phyloP scores from a whole-genome alignment of 371 early-diverging fungal species.

The Mortierella sp. region DNA sequence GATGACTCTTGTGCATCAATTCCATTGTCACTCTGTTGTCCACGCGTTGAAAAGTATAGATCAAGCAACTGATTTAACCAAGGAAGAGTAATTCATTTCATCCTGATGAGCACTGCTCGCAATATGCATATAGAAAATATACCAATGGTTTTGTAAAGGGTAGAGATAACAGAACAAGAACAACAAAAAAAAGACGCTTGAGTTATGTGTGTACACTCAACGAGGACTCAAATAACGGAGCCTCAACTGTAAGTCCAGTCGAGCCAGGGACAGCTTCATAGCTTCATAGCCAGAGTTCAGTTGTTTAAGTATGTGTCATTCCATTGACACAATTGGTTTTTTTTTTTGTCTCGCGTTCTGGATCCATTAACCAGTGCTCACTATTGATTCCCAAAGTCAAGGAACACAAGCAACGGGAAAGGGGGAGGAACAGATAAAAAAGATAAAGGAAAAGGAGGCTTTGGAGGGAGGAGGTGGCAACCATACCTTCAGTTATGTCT shows the following conservation, averaged over 20 bases:
- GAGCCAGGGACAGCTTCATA: neutral
- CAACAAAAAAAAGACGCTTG: no score
- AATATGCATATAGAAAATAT: no score
- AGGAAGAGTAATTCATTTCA: neutral
- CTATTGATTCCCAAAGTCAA: neutral
- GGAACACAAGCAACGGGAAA: constrained; percentile 1
- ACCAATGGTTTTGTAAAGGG: no score
- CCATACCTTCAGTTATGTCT: constrained; percentile 95
- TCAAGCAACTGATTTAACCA: no score
- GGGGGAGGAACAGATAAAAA: neutral
- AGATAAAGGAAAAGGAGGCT: neutral
- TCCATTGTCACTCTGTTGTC: neutral
- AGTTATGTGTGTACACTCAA: no score
- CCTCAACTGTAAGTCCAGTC: no score
- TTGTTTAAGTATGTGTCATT: neutral
- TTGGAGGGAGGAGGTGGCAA: neutral
- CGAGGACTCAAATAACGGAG: neutral
- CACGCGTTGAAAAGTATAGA: neutral
- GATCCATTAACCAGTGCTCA: neutral
- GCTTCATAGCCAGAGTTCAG: neutral
- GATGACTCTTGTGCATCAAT: neutral
- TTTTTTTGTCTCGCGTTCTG: neutral
- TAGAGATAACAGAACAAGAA: no score
- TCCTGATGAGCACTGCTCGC: no score
- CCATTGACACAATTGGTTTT: neutral